Evolutionary conservation across 2,329 filamentous ascomycete genomes (phyloP), one percentile per base, ranked within the genome.

Genomic region (Claviceps sp.): DNA sequence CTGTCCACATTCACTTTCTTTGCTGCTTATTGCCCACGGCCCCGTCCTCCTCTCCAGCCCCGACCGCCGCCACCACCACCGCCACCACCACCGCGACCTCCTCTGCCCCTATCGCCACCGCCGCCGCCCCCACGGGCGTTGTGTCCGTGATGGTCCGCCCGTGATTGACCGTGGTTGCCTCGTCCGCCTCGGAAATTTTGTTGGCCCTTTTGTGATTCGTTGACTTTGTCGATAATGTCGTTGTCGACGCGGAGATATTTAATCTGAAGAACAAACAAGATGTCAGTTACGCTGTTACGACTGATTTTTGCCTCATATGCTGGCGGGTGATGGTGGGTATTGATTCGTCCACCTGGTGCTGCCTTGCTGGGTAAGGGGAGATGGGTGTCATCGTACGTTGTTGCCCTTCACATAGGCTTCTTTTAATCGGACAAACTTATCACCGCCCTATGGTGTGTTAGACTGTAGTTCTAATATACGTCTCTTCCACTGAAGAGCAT

Each of bases 331-430:
- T 14, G 22, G 9, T 11, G 3, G 30, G 30, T 34, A 34, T 34
- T 11, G 30, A 34, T 34, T 34, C 9, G 30, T 34, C 30, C 30
- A 34, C 30, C 9, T 34, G 30, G 30, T 4, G 30, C 30, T 34
- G 30, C 30, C 30, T 11, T 11, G 30, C 30, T 34, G 30, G 30
- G 30, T 34, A 34, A 34, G 30, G 16, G 41, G 41, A 11, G 9
- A 20, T 43, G 16, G 30, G 30, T 4, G 24, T 34, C 8, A 22
- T 47, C 37, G 43, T 71, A 96, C 91, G 66, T 97, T 98, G 71
- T 97, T 98, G 55, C 93, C 93, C 66, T 95, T 86, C 50, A 98
- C 87, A 65, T 98, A 98, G 54, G 91, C 89, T 68, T 98, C 94
- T 38, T 89, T 84, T 69, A 98, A 73, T 64, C 88, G 79, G 68